These are phyloP conservation scores for Perkinsus chesapeaki DNA, from an alignment of 169 alveolate species.

Conservation along the genomic window DNA sequence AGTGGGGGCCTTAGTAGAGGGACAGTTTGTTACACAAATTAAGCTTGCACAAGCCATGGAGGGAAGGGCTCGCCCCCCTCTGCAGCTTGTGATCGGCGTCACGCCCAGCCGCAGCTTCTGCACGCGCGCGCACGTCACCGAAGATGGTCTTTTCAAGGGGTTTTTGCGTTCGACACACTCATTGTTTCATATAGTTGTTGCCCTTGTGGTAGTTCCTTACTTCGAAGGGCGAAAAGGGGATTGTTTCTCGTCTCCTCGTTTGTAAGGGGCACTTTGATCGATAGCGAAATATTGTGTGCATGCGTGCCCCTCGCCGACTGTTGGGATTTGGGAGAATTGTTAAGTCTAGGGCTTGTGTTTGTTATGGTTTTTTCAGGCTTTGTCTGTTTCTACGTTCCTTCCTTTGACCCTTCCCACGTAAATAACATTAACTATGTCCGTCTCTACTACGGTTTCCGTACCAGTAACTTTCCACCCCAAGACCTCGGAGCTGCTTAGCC, in stretches of 20 bases:
- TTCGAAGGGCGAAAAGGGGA: no score
- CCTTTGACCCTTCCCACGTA: not conserved
- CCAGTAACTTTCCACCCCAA: not conserved
- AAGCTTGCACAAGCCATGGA: not conserved
- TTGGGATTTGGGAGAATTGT: not conserved
- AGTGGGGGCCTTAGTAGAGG: no score
- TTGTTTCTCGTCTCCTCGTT: not conserved
- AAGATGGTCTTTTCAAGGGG: not conserved
- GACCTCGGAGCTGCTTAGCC: not conserved
- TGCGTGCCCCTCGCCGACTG: no score
- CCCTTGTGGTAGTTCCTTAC: no score
- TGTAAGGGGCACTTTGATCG: not conserved
- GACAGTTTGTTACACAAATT: no score
- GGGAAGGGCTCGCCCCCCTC: not conserved
- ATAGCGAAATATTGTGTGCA: no score
- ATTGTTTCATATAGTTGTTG: no score
- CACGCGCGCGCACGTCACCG: not conserved
- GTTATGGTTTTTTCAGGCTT: not conserved
- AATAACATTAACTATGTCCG: not conserved
- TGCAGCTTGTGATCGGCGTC: not conserved
- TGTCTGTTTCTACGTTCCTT: constrained; percentile 1
- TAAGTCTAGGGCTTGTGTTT: not conserved
- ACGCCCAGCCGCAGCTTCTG: not conserved
- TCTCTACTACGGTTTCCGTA: not conserved
- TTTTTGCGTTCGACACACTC: no score